Evolutionary conservation across 1,284 basidiomycete genomes (phyloP), one percentile per base, ranked within the genome.

Genomic region (Neonothopanus nambi): DNA sequence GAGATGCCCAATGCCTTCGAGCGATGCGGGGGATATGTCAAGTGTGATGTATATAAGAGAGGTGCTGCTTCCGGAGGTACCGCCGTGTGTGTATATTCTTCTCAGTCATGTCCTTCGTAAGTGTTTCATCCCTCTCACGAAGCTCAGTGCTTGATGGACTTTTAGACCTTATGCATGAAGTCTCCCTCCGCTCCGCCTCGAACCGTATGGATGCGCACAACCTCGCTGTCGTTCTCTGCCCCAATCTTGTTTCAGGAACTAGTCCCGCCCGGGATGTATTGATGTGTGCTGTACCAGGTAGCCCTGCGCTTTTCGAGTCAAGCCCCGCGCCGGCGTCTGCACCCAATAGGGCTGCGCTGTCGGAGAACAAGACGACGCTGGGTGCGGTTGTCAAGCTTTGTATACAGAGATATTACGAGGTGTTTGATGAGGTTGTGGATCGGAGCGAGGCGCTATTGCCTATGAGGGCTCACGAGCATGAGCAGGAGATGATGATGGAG

Each of bases 191-290:
- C 13, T 75, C 84, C 0, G 70, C 76, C 1, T 71, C 69, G 3
- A 93, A 93, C 65, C 77, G 80, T 47, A 94, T 94, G 91, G 87
- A 91, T 63, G 87, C 89, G 20, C 80, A 86, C 60, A 94, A 93
- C 63, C 81, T 93, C 38, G 78, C 91, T 9, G 75, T 93, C 39
- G 90, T 93, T 5, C 71, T 93, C 23, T 81, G 78, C 53, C 91
- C 92, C 12, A 94, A 93, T 61, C 79, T 94, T 48, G 79, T 91
- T 52, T 81, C 82, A 54, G 73, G 87, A 52, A 67, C 83, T 3
- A 87, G 81, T 57, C 85, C 87, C 4, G 70, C 83, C 47, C 79
- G 78, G 17, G 89, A 92, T 60, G 84, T 89, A 37, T 75, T 77
- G 72, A 87, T 93, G 77, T 89, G 85, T 61, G 69, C 73, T 9